Percentiles rank a stretch among this genome's conserved stretches.
Evolutionary conservation across 2,329 filamentous ascomycete species (phyloP).

Genomic region (Fusarium mexicanum): DNA sequence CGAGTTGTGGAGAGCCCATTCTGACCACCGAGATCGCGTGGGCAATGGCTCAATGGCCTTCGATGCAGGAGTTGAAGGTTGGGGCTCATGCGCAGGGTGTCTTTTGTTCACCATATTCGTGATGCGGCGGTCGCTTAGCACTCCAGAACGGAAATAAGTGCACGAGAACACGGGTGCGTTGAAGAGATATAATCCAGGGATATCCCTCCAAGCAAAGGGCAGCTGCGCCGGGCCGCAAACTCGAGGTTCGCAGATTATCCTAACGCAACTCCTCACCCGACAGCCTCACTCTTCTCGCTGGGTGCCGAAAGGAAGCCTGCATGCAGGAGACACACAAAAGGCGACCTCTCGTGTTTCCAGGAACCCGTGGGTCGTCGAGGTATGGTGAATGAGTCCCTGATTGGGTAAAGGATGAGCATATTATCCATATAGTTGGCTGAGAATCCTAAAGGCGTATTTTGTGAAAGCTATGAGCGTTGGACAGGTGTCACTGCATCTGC

Average conservation of each 20-base stretch:
- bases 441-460: conserved; percentile 1
- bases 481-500: conserved; percentile 36
- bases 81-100: neutral
- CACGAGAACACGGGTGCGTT: neutral
- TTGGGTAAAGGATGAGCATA: conserved; percentile 9
- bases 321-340: conserved; percentile 24
- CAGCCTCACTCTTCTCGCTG: conserved; percentile 36
- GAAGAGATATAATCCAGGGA: conserved; percentile 26
- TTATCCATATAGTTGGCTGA: conserved; percentile 27
- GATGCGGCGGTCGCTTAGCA: neutral
- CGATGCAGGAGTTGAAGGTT: conserved; percentile 4
- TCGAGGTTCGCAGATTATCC: conserved; percentile 11
- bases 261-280: conserved; percentile 10
- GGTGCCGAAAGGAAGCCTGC: conserved; percentile 16
- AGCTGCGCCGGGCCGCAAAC: conserved; percentile 4
- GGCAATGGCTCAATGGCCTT: neutral
- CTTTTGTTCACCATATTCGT: conserved; percentile 4
- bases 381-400: conserved; percentile 4
- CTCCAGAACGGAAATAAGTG: neutral
- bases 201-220: neutral
- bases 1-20: conserved; percentile 29
- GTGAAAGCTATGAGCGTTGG: conserved; percentile 27
- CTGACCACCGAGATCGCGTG: conserved; percentile 21
- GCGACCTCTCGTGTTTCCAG: conserved; percentile 20
- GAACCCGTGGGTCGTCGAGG: conserved; percentile 13